Conservation (phyloP, 192 early-diverging fungal genomes). For the Lobosporangium transversale region DNA sequence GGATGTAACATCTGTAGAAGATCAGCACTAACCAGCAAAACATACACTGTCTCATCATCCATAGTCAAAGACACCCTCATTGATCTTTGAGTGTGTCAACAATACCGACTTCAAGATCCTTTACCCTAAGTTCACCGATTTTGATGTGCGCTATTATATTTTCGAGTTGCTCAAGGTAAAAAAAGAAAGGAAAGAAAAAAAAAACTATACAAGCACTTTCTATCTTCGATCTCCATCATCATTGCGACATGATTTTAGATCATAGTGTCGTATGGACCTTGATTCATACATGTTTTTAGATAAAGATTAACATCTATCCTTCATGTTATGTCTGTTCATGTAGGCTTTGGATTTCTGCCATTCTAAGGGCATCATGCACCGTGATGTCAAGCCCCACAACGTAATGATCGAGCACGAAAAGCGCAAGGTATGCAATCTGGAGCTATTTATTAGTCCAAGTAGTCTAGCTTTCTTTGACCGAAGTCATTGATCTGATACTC, state of each 20-base stretch:
- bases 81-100: slow-evolving; percentile 97
- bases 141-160: slow-evolving; percentile 97
- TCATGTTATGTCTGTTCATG: neutral
- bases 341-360: slow-evolving; percentile 98
- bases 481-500: too few species aligned
- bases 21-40: too few species aligned
- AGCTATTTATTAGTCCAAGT: neutral
- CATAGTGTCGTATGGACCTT: too few species aligned
- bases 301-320: neutral
- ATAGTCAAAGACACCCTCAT: slow-evolving; percentile 95
- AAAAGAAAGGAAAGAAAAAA: neutral
- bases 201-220: too few species aligned
- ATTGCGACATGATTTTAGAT: too few species aligned
- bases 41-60: too few species aligned
- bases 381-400: slow-evolving; percentile 99
- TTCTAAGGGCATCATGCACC: slow-evolving; percentile 98
- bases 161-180: slow-evolving; percentile 91
- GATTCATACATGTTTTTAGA: neutral
- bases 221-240: too few species aligned
- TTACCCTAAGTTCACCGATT: slow-evolving; percentile 94
- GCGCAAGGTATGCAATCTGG: slow-evolving; percentile 64
- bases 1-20: too few species aligned
- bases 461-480: too few species aligned
- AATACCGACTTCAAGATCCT: slow-evolving; percentile 97
- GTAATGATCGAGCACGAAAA: slow-evolving; percentile 99